A percentile compares a stretch with the other conserved stretches of the same genome.
phyloP scores from a whole-genome alignment of 441 rosid species.

The Isatis lusitanica region DNA sequence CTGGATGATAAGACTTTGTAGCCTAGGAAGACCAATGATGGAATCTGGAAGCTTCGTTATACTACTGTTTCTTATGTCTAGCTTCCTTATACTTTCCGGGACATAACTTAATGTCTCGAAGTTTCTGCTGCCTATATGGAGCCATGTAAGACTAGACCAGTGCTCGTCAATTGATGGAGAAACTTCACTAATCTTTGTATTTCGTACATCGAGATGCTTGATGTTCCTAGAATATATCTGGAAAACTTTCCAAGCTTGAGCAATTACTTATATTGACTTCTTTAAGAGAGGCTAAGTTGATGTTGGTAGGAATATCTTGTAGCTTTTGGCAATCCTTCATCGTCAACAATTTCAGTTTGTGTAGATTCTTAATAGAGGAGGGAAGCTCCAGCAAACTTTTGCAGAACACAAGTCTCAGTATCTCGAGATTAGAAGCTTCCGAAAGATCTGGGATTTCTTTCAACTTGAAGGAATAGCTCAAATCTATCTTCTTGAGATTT shows the following conservation, averaged over 20 bases:
- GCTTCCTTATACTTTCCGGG: not conserved
- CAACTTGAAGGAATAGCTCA: slow-evolving; percentile 22
- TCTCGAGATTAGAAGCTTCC: slow-evolving; percentile 4
- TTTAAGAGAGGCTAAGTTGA: slow-evolving; percentile 17
- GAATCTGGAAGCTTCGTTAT: not conserved
- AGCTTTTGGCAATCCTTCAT: not conserved
- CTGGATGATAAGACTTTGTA: not conserved
- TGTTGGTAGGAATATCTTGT: not conserved
- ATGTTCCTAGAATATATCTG: not conserved
- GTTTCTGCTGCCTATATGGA: not conserved
- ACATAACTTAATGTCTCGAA: not conserved
- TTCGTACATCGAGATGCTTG: not conserved
- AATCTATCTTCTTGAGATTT: slow-evolving; percentile 30
- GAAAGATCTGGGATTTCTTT: slow-evolving; percentile 36
- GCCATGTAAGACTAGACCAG: not conserved
- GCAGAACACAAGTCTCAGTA: slow-evolving; percentile 12
- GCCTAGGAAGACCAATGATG: not conserved
- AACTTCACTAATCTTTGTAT: not conserved
- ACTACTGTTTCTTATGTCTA: not conserved
- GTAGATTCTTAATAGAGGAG: not conserved
- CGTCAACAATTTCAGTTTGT: not conserved
- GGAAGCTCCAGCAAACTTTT: slow-evolving; percentile 27
- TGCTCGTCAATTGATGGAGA: not conserved
- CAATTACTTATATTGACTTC: not conserved
- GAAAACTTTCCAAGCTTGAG: not conserved